Evolutionary conservation across 805 yeast species (phyloP).

Genomic region (Candida sakaeoensis): DNA sequence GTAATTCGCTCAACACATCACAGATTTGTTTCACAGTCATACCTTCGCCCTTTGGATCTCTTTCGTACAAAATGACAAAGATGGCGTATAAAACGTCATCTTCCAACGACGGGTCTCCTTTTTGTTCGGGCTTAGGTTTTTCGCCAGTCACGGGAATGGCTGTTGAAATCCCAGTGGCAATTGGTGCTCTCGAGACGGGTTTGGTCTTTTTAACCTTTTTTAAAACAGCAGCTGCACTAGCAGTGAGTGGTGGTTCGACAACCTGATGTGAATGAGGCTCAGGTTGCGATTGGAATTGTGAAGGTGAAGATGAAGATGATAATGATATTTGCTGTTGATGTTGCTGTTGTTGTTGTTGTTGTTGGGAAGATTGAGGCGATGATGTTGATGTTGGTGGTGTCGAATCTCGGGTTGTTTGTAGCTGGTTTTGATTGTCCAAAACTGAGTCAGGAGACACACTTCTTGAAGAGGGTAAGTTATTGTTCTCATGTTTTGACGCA

Average conservation of each 20-base stretch:
- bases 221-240: slow-evolving; percentile 11
- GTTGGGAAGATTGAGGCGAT: slow-evolving; percentile 11
- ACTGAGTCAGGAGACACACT: slow-evolving; percentile 43
- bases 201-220: slow-evolving; percentile 29
- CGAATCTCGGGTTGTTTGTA: slow-evolving; percentile 20
- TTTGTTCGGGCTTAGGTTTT: slow-evolving; percentile 65
- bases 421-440: slow-evolving; percentile 24
- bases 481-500: slow-evolving; percentile 16
- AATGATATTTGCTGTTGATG: slow-evolving; percentile 12
- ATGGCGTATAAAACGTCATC: slow-evolving; percentile 76
- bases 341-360: slow-evolving; percentile 4
- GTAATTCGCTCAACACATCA: slow-evolving; percentile 67
- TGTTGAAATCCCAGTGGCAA: slow-evolving; percentile 72
- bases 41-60: slow-evolving; percentile 67
- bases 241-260: slow-evolving; percentile 9
- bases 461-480: slow-evolving; percentile 34
- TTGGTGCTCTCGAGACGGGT: slow-evolving; percentile 43
- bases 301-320: no score
- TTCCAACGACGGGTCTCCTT: slow-evolving; percentile 56
- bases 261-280: no score
- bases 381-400: slow-evolving; percentile 24
- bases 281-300: no score
- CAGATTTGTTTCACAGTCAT: slow-evolving; percentile 90
- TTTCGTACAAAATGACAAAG: slow-evolving; percentile 64
- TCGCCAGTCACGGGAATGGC: slow-evolving; percentile 77